Evolutionary conservation across 805 yeast genomes (phyloP), one percentile per base, ranked within the genome.

Genomic region (Kodamaea kaohsiungensis): DNA sequence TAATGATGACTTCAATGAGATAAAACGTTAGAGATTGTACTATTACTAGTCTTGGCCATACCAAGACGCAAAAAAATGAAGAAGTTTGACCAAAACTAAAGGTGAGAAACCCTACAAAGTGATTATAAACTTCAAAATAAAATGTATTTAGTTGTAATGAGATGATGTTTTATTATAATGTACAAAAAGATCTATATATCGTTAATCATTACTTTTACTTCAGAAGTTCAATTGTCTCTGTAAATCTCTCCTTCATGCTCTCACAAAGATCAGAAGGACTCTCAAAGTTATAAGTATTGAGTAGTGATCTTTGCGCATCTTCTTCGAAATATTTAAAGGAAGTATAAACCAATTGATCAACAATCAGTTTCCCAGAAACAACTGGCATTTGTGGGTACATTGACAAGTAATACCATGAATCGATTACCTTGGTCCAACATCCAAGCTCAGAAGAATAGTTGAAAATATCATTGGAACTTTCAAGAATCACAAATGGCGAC

Each of bases 401-500:
- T 3, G 65, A 63, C 16, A 55, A 46, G 43, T 55, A 59, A 46
- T 73, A 73, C 80, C 79, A 76, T 18, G 77, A 66, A 51, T 85
- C 87, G 17, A 82, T 54, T 0, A 76, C 61, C 53, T 69, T 76
- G 1, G 70, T 64, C 89, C 89, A 85, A 9, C 68, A 63, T 52
- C 64, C 68, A 53, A 85, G 58, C 5, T 66, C 72, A 1, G 54
- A n/a, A 7, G 80, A 76, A 59, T 72, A 85, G 10, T 65, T 59
- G 61, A 67, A 84, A 0, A 78, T 74, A 39, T 75, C 76, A 38
- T 63, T 59, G 2, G 62, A 53, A 27, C 57, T 60, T 5, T 69
- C 73, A 39, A 82, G 54, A 25, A 72, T 63, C 0, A 82, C 72
- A 10, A 75, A 59, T 3, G 85, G 80, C 8, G 71, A 50, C 0